Conservation (phyloP, 805 yeast species). For the Ogataea kodamae region DNA sequence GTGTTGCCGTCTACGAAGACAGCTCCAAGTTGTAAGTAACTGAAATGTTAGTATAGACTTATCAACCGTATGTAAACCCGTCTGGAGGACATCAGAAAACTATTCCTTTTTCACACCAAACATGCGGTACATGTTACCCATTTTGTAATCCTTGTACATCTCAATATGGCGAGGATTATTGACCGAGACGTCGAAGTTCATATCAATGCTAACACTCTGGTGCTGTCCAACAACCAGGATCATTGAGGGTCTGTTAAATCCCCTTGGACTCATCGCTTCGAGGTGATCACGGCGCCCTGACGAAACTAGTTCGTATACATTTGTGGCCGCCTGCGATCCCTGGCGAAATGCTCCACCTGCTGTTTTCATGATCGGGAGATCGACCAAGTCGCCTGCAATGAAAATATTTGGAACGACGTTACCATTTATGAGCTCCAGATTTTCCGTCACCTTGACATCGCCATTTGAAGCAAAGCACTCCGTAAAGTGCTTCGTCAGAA, state of each 20-base stretch:
- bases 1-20: constrained; percentile 30
- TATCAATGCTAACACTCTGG: constrained; percentile 11
- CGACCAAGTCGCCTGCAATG: constrained; percentile 18
- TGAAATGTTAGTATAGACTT: too few species aligned
- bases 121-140: constrained; percentile 6
- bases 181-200: constrained; percentile 5
- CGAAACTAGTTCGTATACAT: constrained; percentile 5
- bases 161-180: constrained; percentile 13
- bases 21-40: constrained; percentile 13
- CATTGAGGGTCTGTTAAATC: constrained; percentile 10
- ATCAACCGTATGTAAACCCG: too few species aligned
- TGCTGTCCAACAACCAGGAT: constrained; percentile 14
- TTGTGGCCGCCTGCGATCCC: constrained; percentile 12
- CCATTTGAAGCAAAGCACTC: constrained; percentile 10
- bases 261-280: constrained; percentile 1
- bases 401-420: constrained; percentile 12
- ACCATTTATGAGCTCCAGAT: constrained; percentile 7
- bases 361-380: constrained; percentile 13
- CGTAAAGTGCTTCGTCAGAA: constrained; percentile 8
- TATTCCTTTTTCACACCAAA: constrained; percentile 5
- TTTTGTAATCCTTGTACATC: constrained; percentile 18
- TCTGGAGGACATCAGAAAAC: background rate
- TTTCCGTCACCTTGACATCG: constrained; percentile 10
- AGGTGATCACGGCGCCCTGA: constrained; percentile 3
- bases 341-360: constrained; percentile 20